Evolutionary conservation across 2,329 filamentous ascomycete genomes (phyloP).

Genomic region (Thermoascus crustaceus): DNA sequence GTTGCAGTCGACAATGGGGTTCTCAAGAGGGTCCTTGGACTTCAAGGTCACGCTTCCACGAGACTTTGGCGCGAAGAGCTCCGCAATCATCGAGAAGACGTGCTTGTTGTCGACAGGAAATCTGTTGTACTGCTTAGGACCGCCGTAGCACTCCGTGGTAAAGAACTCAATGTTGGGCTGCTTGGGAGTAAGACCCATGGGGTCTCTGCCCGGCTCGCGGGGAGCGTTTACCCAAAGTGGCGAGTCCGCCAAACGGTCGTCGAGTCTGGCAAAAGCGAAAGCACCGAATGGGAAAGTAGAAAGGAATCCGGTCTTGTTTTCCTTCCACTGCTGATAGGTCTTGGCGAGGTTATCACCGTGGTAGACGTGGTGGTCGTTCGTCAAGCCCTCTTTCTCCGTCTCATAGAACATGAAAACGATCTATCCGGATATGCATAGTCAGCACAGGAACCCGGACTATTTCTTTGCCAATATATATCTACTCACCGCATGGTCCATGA

Average conservation of each 20-base stretch:
- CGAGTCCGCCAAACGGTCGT: conserved; percentile 49
- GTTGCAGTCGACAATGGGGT: conserved; percentile 52
- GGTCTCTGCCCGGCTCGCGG: conserved; percentile 46
- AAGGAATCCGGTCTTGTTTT: conserved; percentile 51
- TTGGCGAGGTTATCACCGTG: conserved; percentile 45
- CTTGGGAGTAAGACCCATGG: conserved; percentile 50
- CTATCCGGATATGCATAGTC: too few relatives aligned
- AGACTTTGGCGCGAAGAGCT: conserved; percentile 52
- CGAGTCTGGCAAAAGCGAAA: conserved; percentile 55
- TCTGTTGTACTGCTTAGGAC: conserved; percentile 49
- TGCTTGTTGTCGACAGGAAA: conserved; percentile 47
- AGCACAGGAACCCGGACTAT: too few relatives aligned
- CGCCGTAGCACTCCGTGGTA: conserved; percentile 54
- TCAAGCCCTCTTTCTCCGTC: too few relatives aligned
- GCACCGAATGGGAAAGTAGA: conserved; percentile 56
- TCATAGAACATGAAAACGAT: too few relatives aligned
- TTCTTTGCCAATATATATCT: too few relatives aligned
- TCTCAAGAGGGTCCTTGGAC: conserved; percentile 40
- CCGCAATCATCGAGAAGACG: conserved; percentile 50
- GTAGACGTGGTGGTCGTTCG: conserved; percentile 52
- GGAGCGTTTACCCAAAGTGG: conserved; percentile 47
- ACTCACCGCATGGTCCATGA: too few relatives aligned
- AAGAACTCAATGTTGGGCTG: conserved; percentile 59
- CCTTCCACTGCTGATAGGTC: conserved; percentile 49
- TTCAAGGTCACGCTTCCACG: conserved; percentile 48